Percentiles rank a stretch among this genome's conserved stretches.
Evolutionary conservation across 1,139 yeast genomes (phyloP).

Genomic region (Magnusiomyces clavatus): DNA sequence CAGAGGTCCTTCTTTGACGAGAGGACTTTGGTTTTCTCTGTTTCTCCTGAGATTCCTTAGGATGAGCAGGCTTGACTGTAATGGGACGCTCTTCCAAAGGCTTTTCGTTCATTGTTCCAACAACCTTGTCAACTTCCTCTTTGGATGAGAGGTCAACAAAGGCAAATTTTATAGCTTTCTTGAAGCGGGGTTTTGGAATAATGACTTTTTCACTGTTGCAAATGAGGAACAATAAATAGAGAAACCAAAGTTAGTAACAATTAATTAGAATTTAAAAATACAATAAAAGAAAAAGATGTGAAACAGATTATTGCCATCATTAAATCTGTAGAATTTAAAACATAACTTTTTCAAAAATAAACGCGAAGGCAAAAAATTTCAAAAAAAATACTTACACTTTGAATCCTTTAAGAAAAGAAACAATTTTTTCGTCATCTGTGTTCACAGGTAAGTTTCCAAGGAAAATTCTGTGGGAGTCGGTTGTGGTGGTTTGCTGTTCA

Average conservation of each 20-base stretch:
- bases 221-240: background rate
- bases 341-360: background rate
- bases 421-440: constrained; percentile 23
- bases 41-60: constrained; percentile 10
- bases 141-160: constrained; percentile 51
- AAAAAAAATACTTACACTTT: constrained; percentile 26
- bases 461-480: constrained; percentile 18
- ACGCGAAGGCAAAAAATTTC: background rate
- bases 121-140: constrained; percentile 43
- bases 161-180: constrained; percentile 21
- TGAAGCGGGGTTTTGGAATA: constrained; percentile 14
- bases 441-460: constrained; percentile 30
- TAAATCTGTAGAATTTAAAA: background rate
- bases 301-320: background rate
- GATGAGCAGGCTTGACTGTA: constrained; percentile 44
- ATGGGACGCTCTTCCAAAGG: constrained; percentile 42
- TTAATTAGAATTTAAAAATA: background rate
- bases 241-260: no score
- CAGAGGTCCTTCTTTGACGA: constrained; percentile 1
- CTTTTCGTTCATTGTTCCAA: constrained; percentile 41
- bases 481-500: background rate
- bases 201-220: constrained; percentile 16
- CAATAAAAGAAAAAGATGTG: background rate
- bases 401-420: constrained; percentile 24
- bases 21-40: background rate